These are phyloP conservation scores for Capronia americana DNA, from an alignment of 2,329 filamentous ascomycete genomes.

Conservation along the genomic window DNA sequence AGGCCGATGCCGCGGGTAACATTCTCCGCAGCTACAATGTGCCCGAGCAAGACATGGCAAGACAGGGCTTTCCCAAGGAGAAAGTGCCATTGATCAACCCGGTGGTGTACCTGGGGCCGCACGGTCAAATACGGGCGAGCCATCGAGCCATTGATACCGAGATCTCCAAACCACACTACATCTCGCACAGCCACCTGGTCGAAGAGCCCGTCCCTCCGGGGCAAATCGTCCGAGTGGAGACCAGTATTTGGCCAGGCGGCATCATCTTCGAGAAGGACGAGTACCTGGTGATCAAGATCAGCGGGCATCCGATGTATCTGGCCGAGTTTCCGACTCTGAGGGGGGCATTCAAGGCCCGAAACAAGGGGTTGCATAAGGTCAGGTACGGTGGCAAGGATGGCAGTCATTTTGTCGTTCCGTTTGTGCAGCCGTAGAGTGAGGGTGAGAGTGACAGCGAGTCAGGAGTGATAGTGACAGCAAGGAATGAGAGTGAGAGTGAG, in stretches of 20 bases:
- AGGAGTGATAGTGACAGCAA: too few relatives aligned
- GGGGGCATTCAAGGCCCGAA: slow-evolving; percentile 6
- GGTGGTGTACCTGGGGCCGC: slow-evolving; percentile 6
- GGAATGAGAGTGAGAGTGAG: too few relatives aligned
- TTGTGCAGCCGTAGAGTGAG: too few relatives aligned
- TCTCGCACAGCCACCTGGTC: slow-evolving; percentile 3
- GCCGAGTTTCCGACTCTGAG: slow-evolving; percentile 44
- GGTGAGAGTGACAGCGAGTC: too few relatives aligned
- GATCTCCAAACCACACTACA: slow-evolving; percentile 9
- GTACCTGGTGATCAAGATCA: slow-evolving; percentile 41
- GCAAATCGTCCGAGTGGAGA: slow-evolving; percentile 3
- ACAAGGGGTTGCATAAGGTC: neutral
- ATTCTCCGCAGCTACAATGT: slow-evolving; percentile 16
- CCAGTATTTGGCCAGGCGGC: slow-evolving; percentile 53
- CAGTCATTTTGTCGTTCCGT: too few relatives aligned
- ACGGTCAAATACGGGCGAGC: slow-evolving; percentile 11
- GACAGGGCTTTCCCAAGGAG: neutral
- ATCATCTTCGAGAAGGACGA: slow-evolving; percentile 55
- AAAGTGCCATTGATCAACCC: slow-evolving; percentile 8
- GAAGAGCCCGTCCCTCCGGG: slow-evolving; percentile 3
- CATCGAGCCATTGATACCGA: slow-evolving; percentile 3
- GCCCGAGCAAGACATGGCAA: slow-evolving; percentile 1
- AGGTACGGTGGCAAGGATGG: too few relatives aligned
- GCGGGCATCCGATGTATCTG: slow-evolving; percentile 47
- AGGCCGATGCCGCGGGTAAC: slow-evolving; percentile 10